Evolutionary conservation across 164 flowering plant species (phyloP).

Genomic region (Cinnamomum micranthum): DNA sequence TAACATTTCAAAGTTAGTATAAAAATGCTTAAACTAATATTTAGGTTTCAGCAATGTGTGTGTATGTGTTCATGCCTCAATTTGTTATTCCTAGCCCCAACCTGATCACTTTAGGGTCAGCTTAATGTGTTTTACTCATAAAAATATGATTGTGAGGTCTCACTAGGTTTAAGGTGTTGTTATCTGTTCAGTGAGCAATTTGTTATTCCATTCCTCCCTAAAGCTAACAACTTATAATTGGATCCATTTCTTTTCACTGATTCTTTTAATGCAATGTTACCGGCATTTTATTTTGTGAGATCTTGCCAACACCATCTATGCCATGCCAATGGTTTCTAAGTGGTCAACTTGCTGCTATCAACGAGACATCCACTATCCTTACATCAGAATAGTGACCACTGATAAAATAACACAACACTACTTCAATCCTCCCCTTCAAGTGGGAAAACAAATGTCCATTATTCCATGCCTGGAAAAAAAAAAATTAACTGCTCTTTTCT

Average conservation of each 20-base stretch:
- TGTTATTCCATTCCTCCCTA: not conserved
- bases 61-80: constrained; percentile 5
- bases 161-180: not conserved
- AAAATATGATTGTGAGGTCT: not conserved
- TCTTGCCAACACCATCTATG: not conserved
- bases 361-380: not conserved
- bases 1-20: not conserved
- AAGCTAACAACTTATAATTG: too few relatives aligned
- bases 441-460: not conserved
- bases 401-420: too few relatives aligned
- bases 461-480: not conserved
- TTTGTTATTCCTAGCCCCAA: too few relatives aligned
- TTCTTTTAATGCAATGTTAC: too few relatives aligned
- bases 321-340: not conserved
- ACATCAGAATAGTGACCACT: not conserved
- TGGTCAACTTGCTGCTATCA: not conserved
- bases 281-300: not conserved
- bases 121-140: too few relatives aligned
- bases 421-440: too few relatives aligned
- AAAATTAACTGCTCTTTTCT: not conserved
- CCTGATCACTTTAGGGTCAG: too few relatives aligned
- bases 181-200: not conserved
- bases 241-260: too few relatives aligned
- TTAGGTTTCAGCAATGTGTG: not conserved
- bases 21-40: not conserved